Conservation (phyloP, 352 stramenopile genomes). For the Globisporangium viniferum region DNA sequence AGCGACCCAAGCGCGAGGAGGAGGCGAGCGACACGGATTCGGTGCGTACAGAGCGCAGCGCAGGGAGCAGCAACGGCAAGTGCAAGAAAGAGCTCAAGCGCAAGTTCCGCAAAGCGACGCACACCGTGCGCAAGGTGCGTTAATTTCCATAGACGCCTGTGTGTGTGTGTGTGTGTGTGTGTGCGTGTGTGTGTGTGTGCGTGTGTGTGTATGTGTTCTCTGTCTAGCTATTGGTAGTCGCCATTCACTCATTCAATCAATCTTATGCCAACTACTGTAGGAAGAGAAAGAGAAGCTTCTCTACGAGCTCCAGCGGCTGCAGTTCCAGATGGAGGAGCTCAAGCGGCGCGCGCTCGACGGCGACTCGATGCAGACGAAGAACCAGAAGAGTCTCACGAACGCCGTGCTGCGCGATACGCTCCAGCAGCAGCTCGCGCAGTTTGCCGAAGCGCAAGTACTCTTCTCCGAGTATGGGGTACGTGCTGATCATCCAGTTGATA, state of each 20-base stretch:
- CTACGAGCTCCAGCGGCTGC: conserved; percentile 25
- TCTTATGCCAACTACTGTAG: conserved; percentile 3
- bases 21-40: conserved; percentile 6
- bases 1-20: not conserved
- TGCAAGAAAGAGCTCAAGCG: conserved; percentile 7
- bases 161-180: no score
- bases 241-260: no score
- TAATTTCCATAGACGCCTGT: not conserved
- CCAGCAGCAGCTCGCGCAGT: conserved; percentile 25
- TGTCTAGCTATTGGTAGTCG: no score
- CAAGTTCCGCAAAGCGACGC: conserved; percentile 19
- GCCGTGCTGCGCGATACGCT: conserved; percentile 23
- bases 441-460: conserved; percentile 25
- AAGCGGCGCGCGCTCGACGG: conserved; percentile 27
- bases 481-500: conserved; percentile 14
- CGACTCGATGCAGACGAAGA: conserved; percentile 2
- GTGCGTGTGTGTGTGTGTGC: no score
- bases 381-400: conserved; percentile 17
- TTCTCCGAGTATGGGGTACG: conserved; percentile 28
- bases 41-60: not conserved
- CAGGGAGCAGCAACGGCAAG: not conserved
- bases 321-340: conserved; percentile 32
- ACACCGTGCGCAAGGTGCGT: conserved; percentile 15
- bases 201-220: no score
- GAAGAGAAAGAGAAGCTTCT: conserved; percentile 37